phyloP scores from a whole-genome alignment of 768 basidiomycete genomes.

The Mrakia frigida region DNA sequence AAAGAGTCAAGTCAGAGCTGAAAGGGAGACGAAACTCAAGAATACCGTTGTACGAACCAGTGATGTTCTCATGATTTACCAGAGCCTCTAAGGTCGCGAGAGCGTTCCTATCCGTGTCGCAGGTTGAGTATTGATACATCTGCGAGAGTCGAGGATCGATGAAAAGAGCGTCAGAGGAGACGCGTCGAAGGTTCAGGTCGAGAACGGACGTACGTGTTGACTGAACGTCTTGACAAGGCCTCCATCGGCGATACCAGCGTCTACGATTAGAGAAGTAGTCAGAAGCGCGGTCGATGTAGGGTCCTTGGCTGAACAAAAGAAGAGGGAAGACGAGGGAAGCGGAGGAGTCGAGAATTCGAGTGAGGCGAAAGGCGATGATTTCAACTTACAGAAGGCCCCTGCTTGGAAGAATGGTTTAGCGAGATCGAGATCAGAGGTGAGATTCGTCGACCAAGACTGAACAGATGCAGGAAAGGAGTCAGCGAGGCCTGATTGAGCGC shows the following conservation, averaged over 20 bases:
- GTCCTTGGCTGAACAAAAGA: constrained; percentile 38
- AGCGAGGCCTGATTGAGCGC: neutral
- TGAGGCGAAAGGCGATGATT: constrained; percentile 32
- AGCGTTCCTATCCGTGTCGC: constrained; percentile 42
- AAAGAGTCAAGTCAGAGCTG: neutral
- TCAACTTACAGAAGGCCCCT: constrained; percentile 30
- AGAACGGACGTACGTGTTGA: constrained; percentile 10
- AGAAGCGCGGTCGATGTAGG: constrained; percentile 39
- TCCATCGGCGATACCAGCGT: constrained; percentile 44
- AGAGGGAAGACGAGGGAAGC: constrained; percentile 37
- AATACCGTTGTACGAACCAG: constrained; percentile 18
- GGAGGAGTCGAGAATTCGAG: constrained; percentile 33
- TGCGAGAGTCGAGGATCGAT: constrained; percentile 35
- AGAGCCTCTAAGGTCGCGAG: constrained; percentile 43
- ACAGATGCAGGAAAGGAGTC: neutral
- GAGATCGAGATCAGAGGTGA: constrained; percentile 31
- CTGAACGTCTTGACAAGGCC: constrained; percentile 5
- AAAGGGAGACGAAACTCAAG: neutral
- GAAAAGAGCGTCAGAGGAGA: neutral
- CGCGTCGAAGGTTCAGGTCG: no score
- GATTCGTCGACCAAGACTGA: neutral
- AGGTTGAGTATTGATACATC: constrained; percentile 45
- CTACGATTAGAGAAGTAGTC: constrained; percentile 46
- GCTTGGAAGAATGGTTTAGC: constrained; percentile 37
- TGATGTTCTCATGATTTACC: constrained; percentile 45